phyloP scores from a whole-genome alignment of 108 stramenopile species.

The Cyclotella baltica region DNA sequence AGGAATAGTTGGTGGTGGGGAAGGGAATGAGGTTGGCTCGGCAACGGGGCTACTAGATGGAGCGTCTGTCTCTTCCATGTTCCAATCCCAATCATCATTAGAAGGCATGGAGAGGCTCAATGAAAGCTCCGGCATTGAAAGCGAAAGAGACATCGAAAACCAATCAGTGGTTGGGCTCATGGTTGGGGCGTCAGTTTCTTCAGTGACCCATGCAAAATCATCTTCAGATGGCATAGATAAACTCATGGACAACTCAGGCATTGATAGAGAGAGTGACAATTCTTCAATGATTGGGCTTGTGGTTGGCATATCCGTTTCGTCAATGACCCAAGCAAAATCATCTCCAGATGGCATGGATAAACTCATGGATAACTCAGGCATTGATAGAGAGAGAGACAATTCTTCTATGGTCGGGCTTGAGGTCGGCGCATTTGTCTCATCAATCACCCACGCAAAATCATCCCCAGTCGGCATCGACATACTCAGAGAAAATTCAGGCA shows the following conservation, averaged over 20 bases:
- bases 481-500: background rate
- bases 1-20: background rate
- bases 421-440: background rate
- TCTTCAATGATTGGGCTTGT: background rate
- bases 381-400: background rate
- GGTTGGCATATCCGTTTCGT: background rate
- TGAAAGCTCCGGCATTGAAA: background rate
- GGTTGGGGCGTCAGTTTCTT: background rate
- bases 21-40: background rate
- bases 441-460: slow-evolving; percentile 1
- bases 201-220: background rate
- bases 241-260: slow-evolving; percentile 4
- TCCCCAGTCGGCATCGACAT: background rate
- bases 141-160: background rate
- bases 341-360: background rate
- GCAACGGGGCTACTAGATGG: background rate
- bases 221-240: background rate
- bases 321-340: background rate
- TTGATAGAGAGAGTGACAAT: background rate
- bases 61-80: background rate
- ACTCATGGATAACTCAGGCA: background rate
- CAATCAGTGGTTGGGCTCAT: background rate
- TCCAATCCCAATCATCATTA: background rate
- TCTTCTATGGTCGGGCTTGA: background rate
- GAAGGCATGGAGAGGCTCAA: background rate